Evolutionary conservation across 495 filamentous ascomycete genomes (phyloP).

Genomic region (Penicillium flavigenum): DNA sequence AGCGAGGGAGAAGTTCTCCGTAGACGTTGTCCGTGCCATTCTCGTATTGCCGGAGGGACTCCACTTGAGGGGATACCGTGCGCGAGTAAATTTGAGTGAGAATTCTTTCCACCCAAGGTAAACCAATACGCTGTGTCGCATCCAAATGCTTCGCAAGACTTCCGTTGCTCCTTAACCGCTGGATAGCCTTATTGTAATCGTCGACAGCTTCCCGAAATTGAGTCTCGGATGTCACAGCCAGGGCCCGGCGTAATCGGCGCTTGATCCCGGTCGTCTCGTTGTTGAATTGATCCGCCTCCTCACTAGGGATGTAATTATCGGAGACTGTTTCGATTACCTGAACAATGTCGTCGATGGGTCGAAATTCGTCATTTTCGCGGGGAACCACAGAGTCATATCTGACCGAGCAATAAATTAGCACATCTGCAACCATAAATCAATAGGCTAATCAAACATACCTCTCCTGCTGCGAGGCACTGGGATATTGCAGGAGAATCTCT

Average conservation of each 20-base stretch:
- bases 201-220: constrained; percentile 68
- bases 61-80: constrained; percentile 84
- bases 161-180: constrained; percentile 58
- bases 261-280: constrained; percentile 72
- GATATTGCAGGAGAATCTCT: constrained; percentile 67
- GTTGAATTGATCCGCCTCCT: constrained; percentile 62
- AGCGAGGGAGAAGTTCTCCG: constrained; percentile 83
- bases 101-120: constrained; percentile 75
- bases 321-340: constrained; percentile 72
- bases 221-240: constrained; percentile 59
- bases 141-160: constrained; percentile 69
- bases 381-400: constrained; percentile 79
- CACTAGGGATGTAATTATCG: constrained; percentile 68
- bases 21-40: constrained; percentile 90
- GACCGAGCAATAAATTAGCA: constrained; percentile 10
- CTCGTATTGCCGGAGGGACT: constrained; percentile 76
- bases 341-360: constrained; percentile 80
- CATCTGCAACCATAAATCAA: constrained; percentile 4
- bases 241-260: constrained; percentile 66
- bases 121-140: constrained; percentile 58
- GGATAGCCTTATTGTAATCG: constrained; percentile 72
- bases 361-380: constrained; percentile 74
- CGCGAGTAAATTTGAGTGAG: constrained; percentile 86
- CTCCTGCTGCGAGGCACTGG: constrained; percentile 66
- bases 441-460: constrained; percentile 46